Evolutionary conservation across 2,329 filamentous ascomycete species (phyloP), one percentile per base, ranked within the genome.

Genomic region (Fusarium goolgardi): DNA sequence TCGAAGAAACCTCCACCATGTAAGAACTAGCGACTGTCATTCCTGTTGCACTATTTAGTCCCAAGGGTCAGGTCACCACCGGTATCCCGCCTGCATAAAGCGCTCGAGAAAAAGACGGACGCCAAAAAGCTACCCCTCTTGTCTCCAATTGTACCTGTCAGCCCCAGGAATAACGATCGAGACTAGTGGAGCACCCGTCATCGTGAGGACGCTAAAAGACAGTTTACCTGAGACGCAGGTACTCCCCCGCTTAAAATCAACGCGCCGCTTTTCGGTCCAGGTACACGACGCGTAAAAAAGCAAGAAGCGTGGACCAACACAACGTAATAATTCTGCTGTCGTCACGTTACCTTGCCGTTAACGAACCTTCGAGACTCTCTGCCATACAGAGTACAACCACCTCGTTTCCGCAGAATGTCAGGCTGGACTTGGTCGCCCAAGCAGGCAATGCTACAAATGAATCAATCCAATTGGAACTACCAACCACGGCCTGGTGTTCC

Each of bases 401-500:
- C 55, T 41, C 47, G 16, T 25, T 20, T 5, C 44, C 37, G 32
- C 43, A 43, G 39, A 40, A 67, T 68, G 65, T 67, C 65, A 25
- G 66, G 57, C 23, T 69, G 65, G 61, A 53, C 61, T 20, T 69
- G 65, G 66, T 69, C 66, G 31, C 66, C 66, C 29, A 67, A 51
- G 45, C 66, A 65, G 29, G 62, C 50, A 23, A 69, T 69, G 65
- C 34, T 49, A 34, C 66, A 69, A 41, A 43, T 69, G 57, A 58
- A 53, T 39, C 56, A 54, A 32, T 45, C 27, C 15, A 50, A 20
- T 13, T 55, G 55, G 35, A 52, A 34, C 10, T 23, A 13, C 13
- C 59, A 55, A 15, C 37, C 63, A 12, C 45, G 27, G 25, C 61
- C 50, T 25, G 23, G 35, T 31, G 41, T 52, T 49, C 52, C 43